These are phyloP conservation scores for Leishmania mexicana DNA, from an alignment of 208 protist genomes.

Conservation along the genomic window DNA sequence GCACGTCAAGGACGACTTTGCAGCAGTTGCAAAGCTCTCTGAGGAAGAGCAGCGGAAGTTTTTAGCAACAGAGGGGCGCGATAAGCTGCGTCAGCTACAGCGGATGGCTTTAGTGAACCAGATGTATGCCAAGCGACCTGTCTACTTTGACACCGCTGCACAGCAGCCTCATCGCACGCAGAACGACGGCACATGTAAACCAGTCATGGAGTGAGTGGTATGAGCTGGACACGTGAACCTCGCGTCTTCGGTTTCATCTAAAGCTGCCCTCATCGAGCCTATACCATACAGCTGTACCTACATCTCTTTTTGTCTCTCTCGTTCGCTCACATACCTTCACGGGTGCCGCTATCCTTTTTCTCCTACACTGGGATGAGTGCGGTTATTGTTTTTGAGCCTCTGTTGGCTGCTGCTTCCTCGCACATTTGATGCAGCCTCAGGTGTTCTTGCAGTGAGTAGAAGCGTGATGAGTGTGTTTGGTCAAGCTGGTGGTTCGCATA, in stretches of 20 bases:
- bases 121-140: constrained; percentile 69
- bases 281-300: neutral
- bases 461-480: neutral
- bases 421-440: neutral
- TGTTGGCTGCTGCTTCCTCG: neutral
- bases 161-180: constrained; percentile 13
- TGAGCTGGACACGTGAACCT: neutral
- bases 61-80: constrained; percentile 46
- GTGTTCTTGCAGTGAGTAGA: constrained; percentile 1
- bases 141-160: constrained; percentile 61
- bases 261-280: neutral
- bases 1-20: constrained; percentile 82
- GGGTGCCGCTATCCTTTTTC: neutral
- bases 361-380: neutral
- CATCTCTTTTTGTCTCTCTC: neutral
- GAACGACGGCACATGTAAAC: neutral
- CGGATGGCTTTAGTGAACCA: constrained; percentile 87
- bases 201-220: constrained; percentile 16
- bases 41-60: constrained; percentile 64
- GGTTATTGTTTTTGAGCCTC: neutral
- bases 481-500: neutral
- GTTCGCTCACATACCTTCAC: neutral
- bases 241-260: neutral
- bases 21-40: constrained; percentile 40
- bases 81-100: constrained; percentile 79